Evolutionary conservation across 331 rosid genomes (phyloP), one percentile per base, ranked within the genome.

Genomic region (Acacia pycnantha): DNA sequence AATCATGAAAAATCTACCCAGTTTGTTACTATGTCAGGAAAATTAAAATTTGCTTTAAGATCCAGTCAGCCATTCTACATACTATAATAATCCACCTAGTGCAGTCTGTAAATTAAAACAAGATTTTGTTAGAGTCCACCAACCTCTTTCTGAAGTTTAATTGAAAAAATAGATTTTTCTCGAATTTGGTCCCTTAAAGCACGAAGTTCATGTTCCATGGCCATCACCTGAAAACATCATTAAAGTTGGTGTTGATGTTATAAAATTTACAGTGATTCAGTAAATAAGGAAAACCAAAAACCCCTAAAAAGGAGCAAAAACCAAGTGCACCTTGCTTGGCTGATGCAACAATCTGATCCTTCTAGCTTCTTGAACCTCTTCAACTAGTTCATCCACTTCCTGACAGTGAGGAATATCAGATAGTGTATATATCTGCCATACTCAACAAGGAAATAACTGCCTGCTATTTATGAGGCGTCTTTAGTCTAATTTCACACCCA

Each of bases 361-460:
- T 84, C 98, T 90, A 56, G 94, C 94, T 81, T 95, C 97, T 83
- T 95, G 99, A 89, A 95, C 97, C 91, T 92, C 98, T 83, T 92
- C 97, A 35, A 90, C 80, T 21, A 95, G 89, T 66, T 88, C 98
- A 81, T 91, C 97, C 79, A 92, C 94, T 74, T 93, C 91, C 98
- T 95, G 88, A 59, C 64, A 44, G 35, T 54, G 72, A 65, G 84
- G 81, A 77, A 78, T 54, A 82, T 62, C 13, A 86, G 4, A 82
- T 18, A 59, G 78, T 26, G 76, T 56, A 76, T 56, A 76, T 48
- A 70, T 78, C 48, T 61, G 68, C 71, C 46, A 56, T 81, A 33
- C 71, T 71, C 47, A 82, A 50, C 78, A 59, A 48, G 61, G 47
- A 73, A 59, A 76, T 56, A 74, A 70, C 68, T 70, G 62, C 33